Base-by-base conservation (phyloP, 129 eudicot genomes). In the Centella asiatica region DNA sequence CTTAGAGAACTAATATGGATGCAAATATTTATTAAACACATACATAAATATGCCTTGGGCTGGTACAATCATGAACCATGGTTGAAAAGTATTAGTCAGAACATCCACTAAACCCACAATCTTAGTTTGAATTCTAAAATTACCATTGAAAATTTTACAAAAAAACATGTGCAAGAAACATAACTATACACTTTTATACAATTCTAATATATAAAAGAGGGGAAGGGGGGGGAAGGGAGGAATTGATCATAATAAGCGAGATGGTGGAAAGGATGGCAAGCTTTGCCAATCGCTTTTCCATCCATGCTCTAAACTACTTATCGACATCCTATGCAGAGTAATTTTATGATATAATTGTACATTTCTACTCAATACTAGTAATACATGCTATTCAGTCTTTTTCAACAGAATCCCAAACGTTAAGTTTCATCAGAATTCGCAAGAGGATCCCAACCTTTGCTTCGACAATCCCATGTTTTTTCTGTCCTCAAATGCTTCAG, bases 381-480 rank as follows among this genome's bases (percentile, higher is more conserved):
- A 67, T 62, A 72, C 75, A 64, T 57, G 44, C 25, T 56, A 63
- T 70, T 65, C 59, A 60, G 53, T 67, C n/a, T 64, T 25, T 64
- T 75, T 69, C 57, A 33, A 58, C 44, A 28, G 9, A 7, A 67
- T 72, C 64, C 66, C 51, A 58, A 81, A 69, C 63, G 48, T 66
- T n/a, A 19, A 12, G 63, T 79, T 66, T 62, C 74, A 62, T 82
- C 75, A 83, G 79, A 87, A 84, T 57, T 87, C 81, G 70, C 95
- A 92, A 66, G 98, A 88, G 76, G 75, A 66, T 77, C 94, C 94
- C 73, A 92, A 70, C 75, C 90, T 84, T 77, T 78, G 89, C 72
- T 74, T 83, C 52, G 81, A 71, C 72, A 78, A 64, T 66, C 90
- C 68, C 67, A 73, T 78, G 73, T 78, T 73, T 77, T 80, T 87